These are phyloP conservation scores for Microbotryum intermedium DNA, from an alignment of 1,284 basidiomycete species.

Conservation along the genomic window DNA sequence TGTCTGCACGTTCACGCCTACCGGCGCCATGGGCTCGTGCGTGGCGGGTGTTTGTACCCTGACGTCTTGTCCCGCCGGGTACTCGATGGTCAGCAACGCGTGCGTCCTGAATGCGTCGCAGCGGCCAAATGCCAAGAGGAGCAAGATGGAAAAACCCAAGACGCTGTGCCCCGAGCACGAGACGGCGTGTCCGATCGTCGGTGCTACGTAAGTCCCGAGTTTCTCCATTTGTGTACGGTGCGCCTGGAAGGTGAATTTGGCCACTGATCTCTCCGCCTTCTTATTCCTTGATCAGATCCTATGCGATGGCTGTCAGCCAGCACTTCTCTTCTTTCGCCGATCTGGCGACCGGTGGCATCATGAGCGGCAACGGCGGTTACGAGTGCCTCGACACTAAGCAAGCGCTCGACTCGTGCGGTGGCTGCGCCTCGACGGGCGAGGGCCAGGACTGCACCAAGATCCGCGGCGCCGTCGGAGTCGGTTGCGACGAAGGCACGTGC, in stretches of 20 bases:
- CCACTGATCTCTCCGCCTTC: too few species aligned
- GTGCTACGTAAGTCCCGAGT: conserved; percentile 6
- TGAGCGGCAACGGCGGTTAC: conserved; percentile 24
- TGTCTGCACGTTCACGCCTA: conserved; percentile 5
- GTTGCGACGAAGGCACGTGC: conserved; percentile 29
- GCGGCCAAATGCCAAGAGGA: conserved; percentile 13
- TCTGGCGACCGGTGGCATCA: not conserved
- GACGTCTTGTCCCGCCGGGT: conserved; percentile 4
- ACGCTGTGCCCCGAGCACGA: conserved; percentile 3
- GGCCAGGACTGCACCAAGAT: conserved; percentile 65
- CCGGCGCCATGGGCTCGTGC: conserved; percentile 4
- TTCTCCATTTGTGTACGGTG: too few species aligned
- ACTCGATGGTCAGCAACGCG: conserved; percentile 6
- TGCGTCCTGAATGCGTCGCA: conserved; percentile 2
- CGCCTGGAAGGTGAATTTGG: too few species aligned
- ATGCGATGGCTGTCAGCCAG: conserved; percentile 17
- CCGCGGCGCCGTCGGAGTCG: conserved; percentile 55
- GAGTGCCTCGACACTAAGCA: conserved; percentile 41
- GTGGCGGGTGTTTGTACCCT: not conserved
- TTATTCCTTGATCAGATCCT: conserved; percentile 2
- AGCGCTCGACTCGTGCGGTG: conserved; percentile 52
- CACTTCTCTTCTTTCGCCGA: conserved; percentile 13
- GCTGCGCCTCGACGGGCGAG: conserved; percentile 53
- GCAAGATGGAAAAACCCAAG: conserved; percentile 1
- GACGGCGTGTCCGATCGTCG: conserved; percentile 10